Evolutionary conservation across 306 rosid genomes (phyloP).

Genomic region (Castanospermum australe): DNA sequence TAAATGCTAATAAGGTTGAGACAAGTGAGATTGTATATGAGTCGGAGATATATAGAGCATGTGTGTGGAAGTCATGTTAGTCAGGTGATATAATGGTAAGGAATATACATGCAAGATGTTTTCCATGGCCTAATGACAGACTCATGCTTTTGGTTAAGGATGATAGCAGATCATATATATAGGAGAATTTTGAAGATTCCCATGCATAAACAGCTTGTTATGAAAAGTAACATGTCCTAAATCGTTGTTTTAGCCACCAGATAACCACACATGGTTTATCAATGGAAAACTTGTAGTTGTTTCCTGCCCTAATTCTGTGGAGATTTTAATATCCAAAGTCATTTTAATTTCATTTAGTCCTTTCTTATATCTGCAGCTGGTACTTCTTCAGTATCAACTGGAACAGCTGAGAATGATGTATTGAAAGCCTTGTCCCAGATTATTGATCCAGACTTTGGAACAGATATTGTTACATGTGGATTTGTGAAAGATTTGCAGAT

Average conservation of each 20-base stretch:
- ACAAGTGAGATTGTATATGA: not conserved
- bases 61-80: not conserved
- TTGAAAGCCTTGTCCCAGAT: conserved; percentile 68
- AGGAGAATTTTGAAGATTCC: not conserved
- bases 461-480: conserved; percentile 73
- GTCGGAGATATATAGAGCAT: not conserved
- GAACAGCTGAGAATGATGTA: conserved; percentile 52
- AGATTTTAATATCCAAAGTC: not conserved
- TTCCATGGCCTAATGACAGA: not conserved
- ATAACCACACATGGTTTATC: not conserved
- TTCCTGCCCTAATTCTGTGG: not conserved
- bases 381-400: conserved; percentile 43
- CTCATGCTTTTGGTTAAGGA: not conserved
- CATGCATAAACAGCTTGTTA: not conserved
- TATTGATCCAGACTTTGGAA: conserved; percentile 77
- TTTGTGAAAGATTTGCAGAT: conserved; percentile 69
- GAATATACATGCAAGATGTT: not conserved
- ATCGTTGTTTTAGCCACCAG: not conserved
- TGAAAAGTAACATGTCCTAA: not conserved
- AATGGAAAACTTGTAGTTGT: not conserved
- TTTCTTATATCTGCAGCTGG: conserved; percentile 47
- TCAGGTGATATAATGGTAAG: not conserved
- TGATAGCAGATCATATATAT: not conserved
- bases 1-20: not conserved
- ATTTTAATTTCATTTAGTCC: not conserved